A percentile compares a stretch with the other conserved stretches of the same genome.
Conservation (phyloP, 345 rosid species). For the Boechera retrofracta region DNA sequence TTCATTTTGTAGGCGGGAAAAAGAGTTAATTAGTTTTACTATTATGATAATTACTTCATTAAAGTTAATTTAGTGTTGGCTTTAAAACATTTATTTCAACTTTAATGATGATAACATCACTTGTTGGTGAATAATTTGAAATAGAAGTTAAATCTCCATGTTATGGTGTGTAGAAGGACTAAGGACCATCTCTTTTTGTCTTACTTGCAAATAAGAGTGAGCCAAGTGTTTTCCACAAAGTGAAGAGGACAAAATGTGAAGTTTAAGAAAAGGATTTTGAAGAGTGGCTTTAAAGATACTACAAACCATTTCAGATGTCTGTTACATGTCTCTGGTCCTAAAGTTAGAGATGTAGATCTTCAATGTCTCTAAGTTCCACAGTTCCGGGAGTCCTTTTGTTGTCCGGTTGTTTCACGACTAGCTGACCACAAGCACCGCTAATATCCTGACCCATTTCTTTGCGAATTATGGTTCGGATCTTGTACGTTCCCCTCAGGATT, state of each 20-base stretch:
- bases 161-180: constrained; percentile 11
- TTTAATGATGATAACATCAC: constrained; percentile 11
- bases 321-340: constrained; percentile 36
- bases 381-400: constrained; percentile 47
- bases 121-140: constrained; percentile 21
- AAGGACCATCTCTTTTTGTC: constrained; percentile 39
- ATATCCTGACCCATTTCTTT: constrained; percentile 95
- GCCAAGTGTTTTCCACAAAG: constrained; percentile 39
- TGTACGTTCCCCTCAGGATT: constrained; percentile 70
- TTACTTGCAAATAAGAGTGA: constrained; percentile 28
- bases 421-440: constrained; percentile 95
- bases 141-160: constrained; percentile 21
- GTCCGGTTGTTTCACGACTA: constrained; percentile 69
- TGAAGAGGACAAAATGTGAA: constrained; percentile 38
- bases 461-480: constrained; percentile 84
- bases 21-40: neutral
- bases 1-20: constrained; percentile 41
- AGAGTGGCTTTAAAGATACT: constrained; percentile 42
- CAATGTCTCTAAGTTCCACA: constrained; percentile 67
- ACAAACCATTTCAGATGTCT: constrained; percentile 31
- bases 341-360: constrained; percentile 67
- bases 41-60: neutral
- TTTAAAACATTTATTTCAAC: constrained; percentile 2
- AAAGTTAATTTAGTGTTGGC: neutral
- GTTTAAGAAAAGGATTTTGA: constrained; percentile 31